Evolutionary conservation across 2,329 filamentous ascomycete species (phyloP), one percentile per base, ranked within the genome.

Genomic region (Phyllosticta citriasiana): DNA sequence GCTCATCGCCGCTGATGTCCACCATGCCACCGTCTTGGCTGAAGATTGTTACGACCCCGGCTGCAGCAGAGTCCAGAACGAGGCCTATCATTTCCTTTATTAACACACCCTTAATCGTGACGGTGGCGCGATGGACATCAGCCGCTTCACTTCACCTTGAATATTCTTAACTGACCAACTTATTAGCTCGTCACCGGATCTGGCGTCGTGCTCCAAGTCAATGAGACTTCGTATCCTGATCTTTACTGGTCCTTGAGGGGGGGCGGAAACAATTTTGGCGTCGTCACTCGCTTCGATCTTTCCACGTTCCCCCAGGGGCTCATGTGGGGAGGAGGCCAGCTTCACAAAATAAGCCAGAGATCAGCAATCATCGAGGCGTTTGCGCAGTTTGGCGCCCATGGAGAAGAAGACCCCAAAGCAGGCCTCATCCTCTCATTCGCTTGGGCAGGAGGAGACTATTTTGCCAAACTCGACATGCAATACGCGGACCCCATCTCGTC

Each of bases 191-290:
- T 69, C 5, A 66, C 66, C 14, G 67, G 72, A n/a, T 66, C 71
- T 57, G 73, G 73, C 2, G 64, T 65, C 7, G 65, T 74, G 9
- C 63, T 68, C 9, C 69, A 68, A 4, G 74, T 71, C 25, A 71
- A 69, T 35, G 59, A 62, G 7, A 61, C 62, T 0, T 24, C 54
- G 1, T 56, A 70, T 57, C 24, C 65, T 1, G 67, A 72, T 51
- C 66, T 77, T 7, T 77, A 73, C 65, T 71, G 67, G 65, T 73
- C 73, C 2, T 68, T 76, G 62, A 69, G 73, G 30, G 73, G 74
- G 60, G 71, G 71, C 25, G 70, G 71, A 3, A 68, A 68, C 47
- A 72, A 70, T 10, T 72, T 69, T 57, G 64, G 71, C n/a, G 67
- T 73, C 40, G 63, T 73, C 40, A 71, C 69, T 2, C 64, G 66